Percentiles rank a stretch among this genome's conserved stretches.
These are phyloP conservation scores for Cercophora scortea DNA, from an alignment of 495 filamentous ascomycete genomes.

Conservation along the genomic window DNA sequence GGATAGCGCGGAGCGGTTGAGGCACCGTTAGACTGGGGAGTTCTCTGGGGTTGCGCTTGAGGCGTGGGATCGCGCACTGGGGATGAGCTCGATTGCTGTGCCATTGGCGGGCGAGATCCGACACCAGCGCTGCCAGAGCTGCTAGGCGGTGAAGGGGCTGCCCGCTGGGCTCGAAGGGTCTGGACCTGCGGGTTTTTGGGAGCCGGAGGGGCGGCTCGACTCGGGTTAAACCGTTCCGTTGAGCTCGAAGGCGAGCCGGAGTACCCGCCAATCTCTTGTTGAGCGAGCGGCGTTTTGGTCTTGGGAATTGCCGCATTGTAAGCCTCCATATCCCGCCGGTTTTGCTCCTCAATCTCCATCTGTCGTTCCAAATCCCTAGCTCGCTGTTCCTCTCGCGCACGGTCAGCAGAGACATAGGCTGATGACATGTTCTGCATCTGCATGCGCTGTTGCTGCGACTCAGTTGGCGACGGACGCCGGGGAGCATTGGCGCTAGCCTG, in stretches of 20 bases:
- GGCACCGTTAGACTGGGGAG: slow-evolving; percentile 15
- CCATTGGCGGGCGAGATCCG: slow-evolving; percentile 29
- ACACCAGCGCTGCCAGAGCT: slow-evolving; percentile 12
- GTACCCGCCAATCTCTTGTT: slow-evolving; percentile 70
- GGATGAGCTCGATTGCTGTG: slow-evolving; percentile 33
- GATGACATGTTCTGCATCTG: slow-evolving; percentile 38
- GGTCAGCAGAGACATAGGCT: slow-evolving; percentile 45
- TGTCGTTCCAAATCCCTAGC: slow-evolving; percentile 29
- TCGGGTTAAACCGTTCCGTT: slow-evolving; percentile 73
- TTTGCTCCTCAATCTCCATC: slow-evolving; percentile 58
- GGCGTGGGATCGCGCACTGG: slow-evolving; percentile 15
- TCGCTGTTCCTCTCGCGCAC: slow-evolving; percentile 44
- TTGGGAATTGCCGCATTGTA: slow-evolving; percentile 86
- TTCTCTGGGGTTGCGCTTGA: slow-evolving; percentile 15
- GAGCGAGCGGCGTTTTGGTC: slow-evolving; percentile 64
- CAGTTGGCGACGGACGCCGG: slow-evolving; percentile 32
- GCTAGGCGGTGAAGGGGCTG: slow-evolving; percentile 43
- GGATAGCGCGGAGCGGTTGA: slow-evolving; percentile 24
- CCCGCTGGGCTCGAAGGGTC: slow-evolving; percentile 44
- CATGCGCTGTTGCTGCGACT: slow-evolving; percentile 32
- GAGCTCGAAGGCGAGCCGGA: slow-evolving; percentile 35
- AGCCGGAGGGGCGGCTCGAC: slow-evolving; percentile 56
- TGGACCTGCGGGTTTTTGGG: slow-evolving; percentile 46
- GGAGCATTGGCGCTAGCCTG: slow-evolving; percentile 22
- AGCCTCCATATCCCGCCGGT: slow-evolving; percentile 65